Percentiles rank a stretch among this genome's conserved stretches.
Evolutionary conservation across 345 rosid species (phyloP).

Genomic region (Toxicodendron radicans): DNA sequence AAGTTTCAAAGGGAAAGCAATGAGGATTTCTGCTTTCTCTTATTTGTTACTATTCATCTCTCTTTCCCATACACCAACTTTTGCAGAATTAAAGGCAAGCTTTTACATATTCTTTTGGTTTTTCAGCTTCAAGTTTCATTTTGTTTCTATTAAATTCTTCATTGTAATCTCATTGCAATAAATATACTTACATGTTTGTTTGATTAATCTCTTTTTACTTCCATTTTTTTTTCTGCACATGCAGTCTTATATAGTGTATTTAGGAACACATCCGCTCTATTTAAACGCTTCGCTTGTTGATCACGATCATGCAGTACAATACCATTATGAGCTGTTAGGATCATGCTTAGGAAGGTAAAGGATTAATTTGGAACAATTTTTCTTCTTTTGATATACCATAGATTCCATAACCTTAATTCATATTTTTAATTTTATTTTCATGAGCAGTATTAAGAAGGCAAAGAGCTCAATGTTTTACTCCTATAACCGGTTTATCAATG

Average conservation of each 20-base stretch:
- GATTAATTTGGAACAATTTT: neutral
- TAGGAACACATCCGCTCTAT: conserved; percentile 29
- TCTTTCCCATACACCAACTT: conserved; percentile 32
- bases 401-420: neutral
- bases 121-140: neutral
- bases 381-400: neutral
- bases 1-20: conserved; percentile 15
- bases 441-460: conserved; percentile 21
- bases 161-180: too few relatives aligned
- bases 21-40: conserved; percentile 30
- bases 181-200: too few relatives aligned
- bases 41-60: conserved; percentile 21
- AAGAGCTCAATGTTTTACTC: conserved; percentile 29
- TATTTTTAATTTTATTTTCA: neutral
- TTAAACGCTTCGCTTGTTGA: neutral
- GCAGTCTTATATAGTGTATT: conserved; percentile 35
- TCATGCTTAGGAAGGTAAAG: conserved; percentile 39
- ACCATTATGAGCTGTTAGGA: conserved; percentile 32
- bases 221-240: neutral
- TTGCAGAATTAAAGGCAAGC: conserved; percentile 44
- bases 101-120: neutral
- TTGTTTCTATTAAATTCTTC: neutral
- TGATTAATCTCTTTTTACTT: neutral
- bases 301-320: conserved; percentile 10
- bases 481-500: conserved; percentile 31